Conservation (phyloP, 2,329 filamentous ascomycete genomes). For the Albifimbria verrucaria region DNA sequence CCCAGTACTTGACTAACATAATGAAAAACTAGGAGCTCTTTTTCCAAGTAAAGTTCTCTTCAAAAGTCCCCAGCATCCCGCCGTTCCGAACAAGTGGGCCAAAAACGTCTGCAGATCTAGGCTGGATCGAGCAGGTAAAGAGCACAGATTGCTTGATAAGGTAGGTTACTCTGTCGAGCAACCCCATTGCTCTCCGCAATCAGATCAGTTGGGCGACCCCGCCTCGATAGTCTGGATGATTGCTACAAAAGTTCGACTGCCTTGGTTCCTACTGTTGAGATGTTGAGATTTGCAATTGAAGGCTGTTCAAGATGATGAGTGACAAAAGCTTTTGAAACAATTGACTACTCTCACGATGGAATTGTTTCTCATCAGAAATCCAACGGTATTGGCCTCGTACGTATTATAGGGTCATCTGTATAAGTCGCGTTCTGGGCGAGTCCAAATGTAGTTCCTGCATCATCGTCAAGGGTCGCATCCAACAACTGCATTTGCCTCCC, state of each 20-base stretch:
- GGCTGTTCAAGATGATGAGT: too few relatives aligned
- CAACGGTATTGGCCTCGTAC: too few relatives aligned
- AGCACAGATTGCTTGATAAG: background rate
- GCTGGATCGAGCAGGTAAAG: background rate
- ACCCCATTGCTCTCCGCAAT: background rate
- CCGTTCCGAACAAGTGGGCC: background rate
- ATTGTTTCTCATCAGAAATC: too few relatives aligned
- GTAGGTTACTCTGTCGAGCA: background rate
- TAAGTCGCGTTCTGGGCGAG: too few relatives aligned
- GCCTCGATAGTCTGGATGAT: background rate
- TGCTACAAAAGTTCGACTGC: too few relatives aligned
- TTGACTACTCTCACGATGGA: too few relatives aligned
- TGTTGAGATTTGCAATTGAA: too few relatives aligned
- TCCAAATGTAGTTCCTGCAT: background rate
- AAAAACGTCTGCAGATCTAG: background rate
- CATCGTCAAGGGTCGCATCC: background rate
- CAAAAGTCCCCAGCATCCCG: background rate
- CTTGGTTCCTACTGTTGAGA: too few relatives aligned
- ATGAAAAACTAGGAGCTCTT: background rate
- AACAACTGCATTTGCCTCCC: background rate
- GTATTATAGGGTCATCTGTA: too few relatives aligned
- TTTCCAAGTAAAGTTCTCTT: background rate
- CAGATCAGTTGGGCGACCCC: background rate
- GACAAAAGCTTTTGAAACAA: too few relatives aligned
- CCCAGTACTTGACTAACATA: background rate